Base-by-base conservation (phyloP, 768 basidiomycete genomes). In the Porpolomopsis calyptriformis region DNA sequence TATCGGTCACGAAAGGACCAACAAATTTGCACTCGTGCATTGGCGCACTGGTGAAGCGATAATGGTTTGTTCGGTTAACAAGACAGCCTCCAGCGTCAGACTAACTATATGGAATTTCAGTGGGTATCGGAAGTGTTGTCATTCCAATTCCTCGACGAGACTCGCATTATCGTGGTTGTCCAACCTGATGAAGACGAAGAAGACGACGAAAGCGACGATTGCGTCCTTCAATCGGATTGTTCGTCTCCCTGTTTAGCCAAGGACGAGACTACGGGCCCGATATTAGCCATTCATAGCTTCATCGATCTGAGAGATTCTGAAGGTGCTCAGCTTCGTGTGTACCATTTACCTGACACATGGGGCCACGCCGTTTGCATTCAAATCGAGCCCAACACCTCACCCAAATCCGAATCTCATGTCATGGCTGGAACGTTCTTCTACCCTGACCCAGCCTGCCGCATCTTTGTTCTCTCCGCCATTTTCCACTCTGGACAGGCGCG, bases 291-390 rank as follows among this genome's bases (percentile, higher is more conserved):
- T 33, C 76, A 74, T 58, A 69, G 71, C 53, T 65, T 77, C 50
- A 58, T 60, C 19, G 63, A 72, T 46, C 61, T 75, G 40, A 58
- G 59, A 14, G 64, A 66, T 23, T 43, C 42, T 12, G 42, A 43
- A 62, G 71, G 46, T 57, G 58, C 20, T 57, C 69, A 25, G 64
- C 69, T 43, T 46, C 71, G 73, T 47, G 71, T 74, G 45, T 78
- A 77, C 55, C 75, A 80, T 52, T 68, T 82, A 19, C 76, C 79
- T 1, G 67, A 65, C 31, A 62, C 64, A 23, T 82, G 77, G 78
- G 61, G 52, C 38, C 62, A 63, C 31, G 70, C 68, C 11, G 37
- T 39, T 19, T 59, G 59, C 23, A 61, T 80, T 52, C 68, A 65
- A 26, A 73, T 80, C 50, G 64, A 66, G 40, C 67, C 67, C 1